These are phyloP conservation scores for Acer campestre DNA, from an alignment of 345 rosid genomes.

Conservation along the genomic window DNA sequence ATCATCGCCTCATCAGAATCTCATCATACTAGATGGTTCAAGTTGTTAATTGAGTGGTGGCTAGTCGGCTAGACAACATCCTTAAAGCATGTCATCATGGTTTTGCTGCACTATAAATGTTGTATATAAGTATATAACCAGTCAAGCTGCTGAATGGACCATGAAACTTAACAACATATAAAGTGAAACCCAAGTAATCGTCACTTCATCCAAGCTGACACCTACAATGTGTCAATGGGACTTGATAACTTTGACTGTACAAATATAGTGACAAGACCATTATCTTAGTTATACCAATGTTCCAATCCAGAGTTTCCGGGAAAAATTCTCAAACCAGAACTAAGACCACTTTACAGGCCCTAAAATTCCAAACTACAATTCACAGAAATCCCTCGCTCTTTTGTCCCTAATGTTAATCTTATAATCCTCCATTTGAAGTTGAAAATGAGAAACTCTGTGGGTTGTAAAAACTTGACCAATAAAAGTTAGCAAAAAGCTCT, in stretches of 20 bases:
- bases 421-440: neutral
- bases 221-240: neutral
- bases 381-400: neutral
- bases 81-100: neutral
- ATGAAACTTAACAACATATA: neutral
- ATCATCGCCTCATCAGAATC: neutral
- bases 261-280: neutral
- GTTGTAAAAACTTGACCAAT: neutral
- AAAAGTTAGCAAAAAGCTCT: neutral
- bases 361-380: neutral
- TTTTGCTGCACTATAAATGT: neutral
- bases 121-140: neutral
- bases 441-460: too few species aligned
- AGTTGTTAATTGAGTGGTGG: neutral
- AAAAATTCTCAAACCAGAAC: neutral
- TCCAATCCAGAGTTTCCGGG: neutral
- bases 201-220: neutral
- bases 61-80: slow-evolving; percentile 1
- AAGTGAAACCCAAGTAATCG: neutral
- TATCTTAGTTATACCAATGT: neutral
- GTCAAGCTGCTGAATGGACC: neutral
- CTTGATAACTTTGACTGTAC: neutral
- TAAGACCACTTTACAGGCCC: neutral
- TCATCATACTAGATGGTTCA: neutral
- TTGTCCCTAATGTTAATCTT: neutral